Conservation (phyloP, 805 yeast genomes). For the Ogataea nonfermentans region DNA sequence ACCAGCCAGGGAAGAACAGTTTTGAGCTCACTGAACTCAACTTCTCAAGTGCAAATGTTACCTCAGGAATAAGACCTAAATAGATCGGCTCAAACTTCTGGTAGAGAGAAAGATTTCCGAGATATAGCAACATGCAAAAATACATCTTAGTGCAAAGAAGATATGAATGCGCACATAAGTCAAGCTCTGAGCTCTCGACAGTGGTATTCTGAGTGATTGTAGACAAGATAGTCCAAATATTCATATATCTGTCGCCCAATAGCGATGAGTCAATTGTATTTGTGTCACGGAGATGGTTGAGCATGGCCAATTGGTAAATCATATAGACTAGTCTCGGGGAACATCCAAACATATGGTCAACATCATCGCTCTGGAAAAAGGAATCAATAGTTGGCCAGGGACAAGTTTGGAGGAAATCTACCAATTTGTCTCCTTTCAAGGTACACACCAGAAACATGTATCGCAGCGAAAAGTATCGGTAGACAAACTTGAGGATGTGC, state of each 20-base stretch:
- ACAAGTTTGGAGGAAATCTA: conserved; percentile 15
- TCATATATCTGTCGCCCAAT: conserved; percentile 4
- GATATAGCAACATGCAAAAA: conserved; percentile 18
- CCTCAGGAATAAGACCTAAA: conserved; percentile 9
- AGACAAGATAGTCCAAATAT: conserved; percentile 15
- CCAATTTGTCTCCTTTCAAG: conserved; percentile 20
- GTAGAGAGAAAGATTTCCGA: conserved; percentile 10
- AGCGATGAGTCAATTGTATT: conserved; percentile 3
- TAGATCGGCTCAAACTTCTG: conserved; percentile 10
- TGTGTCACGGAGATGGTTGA: conserved; percentile 17
- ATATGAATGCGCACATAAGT: conserved; percentile 25
- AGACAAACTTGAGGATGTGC: conserved; percentile 29
- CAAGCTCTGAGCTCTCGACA: conserved; percentile 13
- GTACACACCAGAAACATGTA: conserved; percentile 30
- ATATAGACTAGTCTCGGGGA: conserved; percentile 30
- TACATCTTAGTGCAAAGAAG: conserved; percentile 20
- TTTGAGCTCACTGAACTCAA: conserved; percentile 14
- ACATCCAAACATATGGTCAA: conserved; percentile 37
- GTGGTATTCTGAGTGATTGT: conserved; percentile 10
- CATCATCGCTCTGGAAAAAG: conserved; percentile 24
- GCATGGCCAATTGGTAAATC: conserved; percentile 24
- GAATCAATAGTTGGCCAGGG: conserved; percentile 28
- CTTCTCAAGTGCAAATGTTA: conserved; percentile 10
- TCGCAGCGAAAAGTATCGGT: conserved; percentile 33
- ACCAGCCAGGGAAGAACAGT: conserved; percentile 34